These are phyloP conservation scores for Arabidopsis hybrid DNA, from an alignment of 441 rosid species.

Conservation along the genomic window DNA sequence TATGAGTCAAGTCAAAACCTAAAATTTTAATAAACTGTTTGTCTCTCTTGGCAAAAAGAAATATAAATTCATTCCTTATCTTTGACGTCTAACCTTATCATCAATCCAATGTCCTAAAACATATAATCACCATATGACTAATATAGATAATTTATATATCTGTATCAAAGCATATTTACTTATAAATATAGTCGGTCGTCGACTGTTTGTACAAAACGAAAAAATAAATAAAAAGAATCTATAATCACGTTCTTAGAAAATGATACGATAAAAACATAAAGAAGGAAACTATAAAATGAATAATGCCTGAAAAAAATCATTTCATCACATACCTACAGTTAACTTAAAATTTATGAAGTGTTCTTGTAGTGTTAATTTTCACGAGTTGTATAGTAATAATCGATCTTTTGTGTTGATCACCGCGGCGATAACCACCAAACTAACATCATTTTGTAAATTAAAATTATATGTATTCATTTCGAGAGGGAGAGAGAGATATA, in stretches of 20 bases:
- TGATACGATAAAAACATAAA: background rate
- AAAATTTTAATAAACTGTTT: background rate
- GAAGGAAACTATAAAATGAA: background rate
- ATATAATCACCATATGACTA: constrained; percentile 3
- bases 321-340: background rate
- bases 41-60: constrained; percentile 8
- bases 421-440: background rate
- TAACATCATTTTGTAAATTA: background rate
- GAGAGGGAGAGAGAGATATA: constrained; percentile 12
- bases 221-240: background rate
- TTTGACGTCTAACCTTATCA: constrained; percentile 21
- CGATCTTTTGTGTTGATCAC: background rate
- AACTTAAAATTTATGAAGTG: background rate
- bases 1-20: constrained; percentile 14
- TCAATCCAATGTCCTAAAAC: background rate
- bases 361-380: background rate
- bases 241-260: background rate
- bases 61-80: background rate
- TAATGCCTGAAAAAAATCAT: background rate
- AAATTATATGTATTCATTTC: background rate
- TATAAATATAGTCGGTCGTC: background rate
- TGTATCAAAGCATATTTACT: background rate
- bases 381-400: background rate
- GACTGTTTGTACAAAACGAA: constrained; percentile 12
- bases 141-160: background rate